phyloP scores from a whole-genome alignment of 805 yeast species.

The Metschnikowia aberdeeniae region DNA sequence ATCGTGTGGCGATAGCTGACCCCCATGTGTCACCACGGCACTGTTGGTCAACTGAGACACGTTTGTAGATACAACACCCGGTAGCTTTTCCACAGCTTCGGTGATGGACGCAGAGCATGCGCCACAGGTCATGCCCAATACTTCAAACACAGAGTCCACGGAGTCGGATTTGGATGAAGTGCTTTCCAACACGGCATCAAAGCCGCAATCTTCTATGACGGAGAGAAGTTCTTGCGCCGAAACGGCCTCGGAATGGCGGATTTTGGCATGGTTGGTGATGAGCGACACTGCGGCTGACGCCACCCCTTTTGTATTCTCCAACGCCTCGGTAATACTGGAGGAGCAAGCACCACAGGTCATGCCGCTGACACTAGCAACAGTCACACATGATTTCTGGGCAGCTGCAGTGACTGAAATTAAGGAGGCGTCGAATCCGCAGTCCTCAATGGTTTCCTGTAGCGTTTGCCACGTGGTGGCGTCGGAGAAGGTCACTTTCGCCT shows the following conservation, averaged over 20 bases:
- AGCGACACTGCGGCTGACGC: conserved; percentile 14
- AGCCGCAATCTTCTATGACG: conserved; percentile 31
- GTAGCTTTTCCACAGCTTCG: conserved; percentile 43
- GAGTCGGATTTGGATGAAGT: not conserved
- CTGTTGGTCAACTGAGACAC: conserved; percentile 77
- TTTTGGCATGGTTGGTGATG: conserved; percentile 14
- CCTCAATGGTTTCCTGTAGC: conserved; percentile 10
- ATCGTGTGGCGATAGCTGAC: conserved; percentile 26
- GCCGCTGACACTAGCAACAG: conserved; percentile 9
- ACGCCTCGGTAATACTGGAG: conserved; percentile 15
- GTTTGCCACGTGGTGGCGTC: conserved; percentile 2
- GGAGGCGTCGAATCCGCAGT: conserved; percentile 17
- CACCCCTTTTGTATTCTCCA: conserved; percentile 11
- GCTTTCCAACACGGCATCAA: conserved; percentile 19
- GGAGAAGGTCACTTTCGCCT: conserved; percentile 20
- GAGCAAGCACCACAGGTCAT: conserved; percentile 22
- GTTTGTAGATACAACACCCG: conserved; percentile 51
- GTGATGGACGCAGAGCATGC: conserved; percentile 73
- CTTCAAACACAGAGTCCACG: conserved; percentile 26
- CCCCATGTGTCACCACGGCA: conserved; percentile 54
- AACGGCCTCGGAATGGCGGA: conserved; percentile 6
- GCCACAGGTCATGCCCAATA: conserved; percentile 89
- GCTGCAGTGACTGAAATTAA: conserved; percentile 5
- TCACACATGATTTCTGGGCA: not conserved
- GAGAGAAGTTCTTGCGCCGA: conserved; percentile 5